Conservation (phyloP, 495 filamentous ascomycete species). For the Talaromyces liani region DNA sequence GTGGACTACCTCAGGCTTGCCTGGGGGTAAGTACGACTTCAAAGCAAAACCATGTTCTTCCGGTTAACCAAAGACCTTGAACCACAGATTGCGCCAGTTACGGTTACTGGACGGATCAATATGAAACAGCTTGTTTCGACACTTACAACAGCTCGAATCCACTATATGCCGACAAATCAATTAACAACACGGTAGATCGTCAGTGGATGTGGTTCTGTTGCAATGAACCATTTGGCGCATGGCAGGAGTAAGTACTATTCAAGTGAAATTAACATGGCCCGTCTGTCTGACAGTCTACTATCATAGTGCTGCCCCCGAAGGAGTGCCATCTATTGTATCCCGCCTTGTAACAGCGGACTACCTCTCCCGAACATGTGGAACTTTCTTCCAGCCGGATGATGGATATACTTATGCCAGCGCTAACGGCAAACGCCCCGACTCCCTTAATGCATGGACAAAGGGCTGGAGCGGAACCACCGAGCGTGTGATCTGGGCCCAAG, state of each 20-base stretch:
- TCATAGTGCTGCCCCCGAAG: slow-evolving; percentile 39
- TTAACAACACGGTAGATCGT: slow-evolving; percentile 43
- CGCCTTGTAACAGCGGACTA: slow-evolving; percentile 48
- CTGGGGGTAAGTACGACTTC: slow-evolving; percentile 34
- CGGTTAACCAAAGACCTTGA: slow-evolving; percentile 9
- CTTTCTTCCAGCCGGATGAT: slow-evolving; percentile 50
- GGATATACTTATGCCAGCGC: slow-evolving; percentile 43
- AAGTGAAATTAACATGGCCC: not conserved
- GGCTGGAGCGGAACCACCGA: slow-evolving; percentile 51
- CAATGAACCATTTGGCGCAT: slow-evolving; percentile 58
- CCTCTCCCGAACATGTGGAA: slow-evolving; percentile 50
- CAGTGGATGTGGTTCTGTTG: slow-evolving; percentile 63
- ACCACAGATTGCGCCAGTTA: slow-evolving; percentile 36
- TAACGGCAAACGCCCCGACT: slow-evolving; percentile 39
- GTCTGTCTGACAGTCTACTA: not conserved
- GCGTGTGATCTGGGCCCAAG: slow-evolving; percentile 55
- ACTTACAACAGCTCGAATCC: slow-evolving; percentile 49
- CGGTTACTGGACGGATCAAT: slow-evolving; percentile 35
- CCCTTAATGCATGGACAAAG: slow-evolving; percentile 53
- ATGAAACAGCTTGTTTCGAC: slow-evolving; percentile 48
- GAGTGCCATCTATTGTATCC: slow-evolving; percentile 41
- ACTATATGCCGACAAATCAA: slow-evolving; percentile 47
- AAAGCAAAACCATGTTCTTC: not conserved
- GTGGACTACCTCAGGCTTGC: slow-evolving; percentile 39
- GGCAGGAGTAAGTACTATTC: slow-evolving; percentile 39